A percentile compares a stretch with the other conserved stretches of the same genome.
Conservation (phyloP, 2,329 filamentous ascomycete species). For the Phialophora verrucosa region DNA sequence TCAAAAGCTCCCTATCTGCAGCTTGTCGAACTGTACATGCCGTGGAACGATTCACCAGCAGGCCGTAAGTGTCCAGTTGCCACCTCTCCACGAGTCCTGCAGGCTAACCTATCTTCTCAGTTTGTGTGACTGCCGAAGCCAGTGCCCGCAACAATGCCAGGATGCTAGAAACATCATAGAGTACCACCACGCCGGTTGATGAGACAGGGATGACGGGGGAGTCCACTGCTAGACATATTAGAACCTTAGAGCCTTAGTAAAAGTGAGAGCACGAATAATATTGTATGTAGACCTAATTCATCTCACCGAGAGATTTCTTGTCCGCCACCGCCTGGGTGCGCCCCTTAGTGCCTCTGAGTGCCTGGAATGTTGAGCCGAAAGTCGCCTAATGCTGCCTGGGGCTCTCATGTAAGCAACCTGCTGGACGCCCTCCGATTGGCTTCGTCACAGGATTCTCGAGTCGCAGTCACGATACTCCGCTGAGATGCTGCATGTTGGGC, state of each 20-base stretch:
- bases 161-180: conserved; percentile 18
- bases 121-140: conserved; percentile 59
- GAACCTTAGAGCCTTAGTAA: neutral
- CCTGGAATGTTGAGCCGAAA: conserved; percentile 27
- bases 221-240: neutral
- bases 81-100: conserved; percentile 53
- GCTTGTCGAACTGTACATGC: conserved; percentile 53
- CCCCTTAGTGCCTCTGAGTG: neutral
- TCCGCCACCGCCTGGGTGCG: too few relatives aligned
- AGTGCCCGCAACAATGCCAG: conserved; percentile 71
- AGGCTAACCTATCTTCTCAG: conserved; percentile 3
- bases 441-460: neutral
- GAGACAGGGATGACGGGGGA: neutral
- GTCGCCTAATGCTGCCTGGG: conserved; percentile 26
- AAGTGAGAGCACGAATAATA: neutral
- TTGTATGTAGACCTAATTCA: neutral
- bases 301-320: neutral
- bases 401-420: conserved; percentile 9
- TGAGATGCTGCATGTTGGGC: conserved; percentile 11
- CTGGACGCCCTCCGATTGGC: conserved; percentile 10
- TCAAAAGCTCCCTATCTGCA: conserved; percentile 48
- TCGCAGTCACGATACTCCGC: conserved; percentile 3
- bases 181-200: too few relatives aligned
- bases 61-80: conserved; percentile 36
- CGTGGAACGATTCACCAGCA: conserved; percentile 46